Conservation (phyloP, 768 basidiomycete species). For the Amanita fuliginea region DNA sequence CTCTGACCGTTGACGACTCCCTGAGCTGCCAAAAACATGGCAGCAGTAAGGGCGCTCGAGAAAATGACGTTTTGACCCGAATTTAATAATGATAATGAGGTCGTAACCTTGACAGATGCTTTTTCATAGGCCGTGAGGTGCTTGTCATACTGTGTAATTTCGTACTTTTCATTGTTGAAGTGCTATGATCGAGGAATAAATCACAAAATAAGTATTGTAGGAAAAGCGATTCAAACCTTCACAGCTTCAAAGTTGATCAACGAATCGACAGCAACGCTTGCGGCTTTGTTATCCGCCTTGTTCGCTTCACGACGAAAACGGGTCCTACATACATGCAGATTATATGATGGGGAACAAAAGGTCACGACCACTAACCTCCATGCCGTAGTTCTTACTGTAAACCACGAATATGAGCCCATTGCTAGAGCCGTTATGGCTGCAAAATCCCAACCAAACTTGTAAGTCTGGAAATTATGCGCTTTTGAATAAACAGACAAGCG, state of each 20-base stretch:
- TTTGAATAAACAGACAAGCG: neutral
- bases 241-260: conserved; percentile 98
- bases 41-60: conserved; percentile 82
- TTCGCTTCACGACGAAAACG: conserved; percentile 92
- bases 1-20: conserved; percentile 79
- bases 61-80: conserved; percentile 97
- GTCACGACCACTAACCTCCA: conserved; percentile 57
- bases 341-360: neutral
- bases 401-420: conserved; percentile 91
- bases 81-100: conserved; percentile 86
- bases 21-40: conserved; percentile 96
- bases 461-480: conserved; percentile 47
- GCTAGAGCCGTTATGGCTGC: conserved; percentile 82
- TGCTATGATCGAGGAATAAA: conserved; percentile 38
- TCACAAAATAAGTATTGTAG: conserved; percentile 3
- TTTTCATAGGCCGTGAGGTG: conserved; percentile 83
- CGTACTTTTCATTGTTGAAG: conserved; percentile 94
- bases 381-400: conserved; percentile 89
- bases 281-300: conserved; percentile 93
- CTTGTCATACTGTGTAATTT: conserved; percentile 86
- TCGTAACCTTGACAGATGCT: conserved; percentile 89
- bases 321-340: conserved; percentile 39
- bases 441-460: conserved; percentile 97
- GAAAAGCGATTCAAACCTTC: conserved; percentile 45
- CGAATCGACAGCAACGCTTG: conserved; percentile 87